Percentiles rank a stretch among this genome's conserved stretches.
These are phyloP conservation scores for Erysimum cheiri DNA, from an alignment of 441 rosid genomes.

Conservation along the genomic window DNA sequence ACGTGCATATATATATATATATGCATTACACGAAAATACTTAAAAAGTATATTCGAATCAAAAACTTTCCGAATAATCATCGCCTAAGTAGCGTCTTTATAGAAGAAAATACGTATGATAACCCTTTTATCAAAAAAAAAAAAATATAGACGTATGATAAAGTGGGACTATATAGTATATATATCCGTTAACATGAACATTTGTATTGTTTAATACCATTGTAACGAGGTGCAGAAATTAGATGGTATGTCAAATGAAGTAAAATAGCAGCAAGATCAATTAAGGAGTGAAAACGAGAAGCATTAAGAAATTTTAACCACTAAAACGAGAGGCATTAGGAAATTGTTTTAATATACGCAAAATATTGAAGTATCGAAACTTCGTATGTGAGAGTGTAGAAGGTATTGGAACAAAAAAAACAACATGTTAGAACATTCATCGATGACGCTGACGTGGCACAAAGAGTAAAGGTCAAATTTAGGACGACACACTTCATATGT, in stretches of 20 bases:
- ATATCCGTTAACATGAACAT: background rate
- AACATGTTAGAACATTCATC: background rate
- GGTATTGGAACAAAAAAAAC: background rate
- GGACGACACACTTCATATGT: background rate
- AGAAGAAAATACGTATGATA: background rate
- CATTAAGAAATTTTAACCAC: background rate
- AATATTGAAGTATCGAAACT: no score
- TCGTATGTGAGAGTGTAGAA: background rate
- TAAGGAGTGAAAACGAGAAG: background rate
- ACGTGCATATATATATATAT: background rate
- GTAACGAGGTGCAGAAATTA: background rate
- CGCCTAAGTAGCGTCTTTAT: background rate
- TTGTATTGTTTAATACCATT: background rate
- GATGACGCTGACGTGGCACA: background rate
- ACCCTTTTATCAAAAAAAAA: no score
- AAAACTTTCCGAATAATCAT: background rate
- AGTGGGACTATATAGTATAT: background rate
- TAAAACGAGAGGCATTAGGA: background rate
- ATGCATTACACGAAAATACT: background rate
- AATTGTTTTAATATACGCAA: background rate
- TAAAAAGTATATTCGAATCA: background rate
- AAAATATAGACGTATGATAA: no score
- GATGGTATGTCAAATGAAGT: background rate
- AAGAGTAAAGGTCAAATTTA: background rate
- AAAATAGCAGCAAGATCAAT: constrained; percentile 7